Base-by-base conservation (phyloP, 2,329 filamentous ascomycete genomes). In the Paraphoma sp. region DNA sequence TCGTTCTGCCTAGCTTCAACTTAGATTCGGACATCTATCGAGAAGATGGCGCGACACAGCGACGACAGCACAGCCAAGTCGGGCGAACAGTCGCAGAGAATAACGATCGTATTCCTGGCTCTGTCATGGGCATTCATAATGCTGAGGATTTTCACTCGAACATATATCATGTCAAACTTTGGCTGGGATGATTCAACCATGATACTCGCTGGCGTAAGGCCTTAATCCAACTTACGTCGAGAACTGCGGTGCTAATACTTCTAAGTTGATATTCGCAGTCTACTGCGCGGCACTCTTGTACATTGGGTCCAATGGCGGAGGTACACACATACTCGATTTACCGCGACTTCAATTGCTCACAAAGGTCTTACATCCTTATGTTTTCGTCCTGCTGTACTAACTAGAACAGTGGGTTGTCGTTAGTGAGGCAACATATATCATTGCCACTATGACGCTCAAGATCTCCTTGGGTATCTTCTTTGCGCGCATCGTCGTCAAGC, bases 391-490 rank as follows among this genome's bases (percentile, higher is more conserved):
- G 23, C 23, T 23, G 23, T 23, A 23, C 23, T 23, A 23, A 23
- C 23, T 23, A 23, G 5, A 23, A 23, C n/a, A 78, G 76, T 73
- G 69, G 63, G 66, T 70, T 1, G 62, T 76, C 9, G 59, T 75
- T 1, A 69, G 72, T 43, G 76, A 81, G 53, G 68, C 66, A 11
- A 68, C 77, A 2, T 80, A 81, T 56, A 59, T 79, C 38, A 53
- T 75, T n/a, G 72, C 77, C 0, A 75, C 78, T 57, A 74, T 78
- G 56, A 60, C 75, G 14, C 62, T 81, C 56, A 82, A 82, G 59
- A 73, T 81, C 18, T 80, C 80, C 1, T 63, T 82, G 5, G 78
- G 73, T 7, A 72, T 81, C 36, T 81, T 81, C 67, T 80, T 81
- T 63, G 69, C 78, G 9, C 77, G 80, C 2, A 76, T 81, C 45